Percentiles rank a stretch among this genome's conserved stretches.
Conservation (phyloP, 345 rosid species). For the Salix dunnii region DNA sequence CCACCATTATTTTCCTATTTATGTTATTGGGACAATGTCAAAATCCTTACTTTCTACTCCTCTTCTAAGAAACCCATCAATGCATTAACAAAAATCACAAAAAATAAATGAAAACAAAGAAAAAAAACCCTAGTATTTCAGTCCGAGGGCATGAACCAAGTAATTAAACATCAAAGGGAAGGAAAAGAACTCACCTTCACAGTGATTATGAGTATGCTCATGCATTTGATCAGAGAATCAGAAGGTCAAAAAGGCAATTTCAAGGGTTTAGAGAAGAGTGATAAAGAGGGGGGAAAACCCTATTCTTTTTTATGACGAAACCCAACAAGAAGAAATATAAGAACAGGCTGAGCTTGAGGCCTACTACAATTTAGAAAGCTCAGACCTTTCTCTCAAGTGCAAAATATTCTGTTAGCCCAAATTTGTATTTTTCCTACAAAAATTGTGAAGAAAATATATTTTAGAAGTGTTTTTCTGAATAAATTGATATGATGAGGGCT, state of each 20-base stretch:
- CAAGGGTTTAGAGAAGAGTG: not conserved
- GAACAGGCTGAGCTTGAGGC: not conserved
- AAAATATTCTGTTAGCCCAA: not conserved
- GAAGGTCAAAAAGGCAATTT: not conserved
- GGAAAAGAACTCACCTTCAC: not conserved
- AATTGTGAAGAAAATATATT: not conserved
- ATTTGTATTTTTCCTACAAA: not conserved
- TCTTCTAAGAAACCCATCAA: not conserved
- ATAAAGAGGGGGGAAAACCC: too few relatives aligned
- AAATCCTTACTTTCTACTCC: not conserved
- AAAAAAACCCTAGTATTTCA: not conserved
- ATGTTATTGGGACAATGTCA: not conserved
- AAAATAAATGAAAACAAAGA: not conserved
- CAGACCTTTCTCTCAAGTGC: not conserved
- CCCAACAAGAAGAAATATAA: not conserved
- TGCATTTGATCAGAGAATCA: not conserved
- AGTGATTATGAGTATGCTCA: not conserved
- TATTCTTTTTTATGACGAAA: too few relatives aligned
- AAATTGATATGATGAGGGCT: too few relatives aligned
- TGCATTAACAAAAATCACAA: not conserved
- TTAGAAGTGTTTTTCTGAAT: not conserved
- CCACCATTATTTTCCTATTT: not conserved
- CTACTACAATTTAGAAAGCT: not conserved
- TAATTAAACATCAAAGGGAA: not conserved
- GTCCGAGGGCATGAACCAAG: not conserved